phyloP scores from a whole-genome alignment of 148 eudicot species.

The Dianthus caryophyllus region DNA sequence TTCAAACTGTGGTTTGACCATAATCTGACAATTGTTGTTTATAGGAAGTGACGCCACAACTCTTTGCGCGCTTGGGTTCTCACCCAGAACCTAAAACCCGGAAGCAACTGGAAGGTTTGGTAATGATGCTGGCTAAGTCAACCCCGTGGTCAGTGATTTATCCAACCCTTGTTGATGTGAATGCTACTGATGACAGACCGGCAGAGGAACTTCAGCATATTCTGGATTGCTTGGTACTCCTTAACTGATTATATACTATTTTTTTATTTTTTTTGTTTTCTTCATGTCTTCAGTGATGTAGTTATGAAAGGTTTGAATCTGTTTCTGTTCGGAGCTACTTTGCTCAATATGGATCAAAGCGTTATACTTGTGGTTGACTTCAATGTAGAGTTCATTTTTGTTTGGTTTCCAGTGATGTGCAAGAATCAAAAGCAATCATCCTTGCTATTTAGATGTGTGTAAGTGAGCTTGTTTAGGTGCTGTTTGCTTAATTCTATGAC shows the following conservation, averaged over 20 bases:
- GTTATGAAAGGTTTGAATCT: background rate
- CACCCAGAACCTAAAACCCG: constrained; percentile 82
- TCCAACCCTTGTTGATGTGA: constrained; percentile 87
- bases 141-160: constrained; percentile 94
- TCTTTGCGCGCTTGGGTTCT: constrained; percentile 91
- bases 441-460: constrained; percentile 9
- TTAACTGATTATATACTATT: background rate
- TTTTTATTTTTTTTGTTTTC: background rate
- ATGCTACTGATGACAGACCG: constrained; percentile 61
- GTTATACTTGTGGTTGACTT: background rate
- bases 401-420: constrained; percentile 5
- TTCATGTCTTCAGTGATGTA: constrained; percentile 2
- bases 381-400: background rate
- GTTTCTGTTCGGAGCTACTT: background rate
- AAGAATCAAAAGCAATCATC: constrained; percentile 1
- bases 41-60: constrained; percentile 88
- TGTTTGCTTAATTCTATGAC: constrained; percentile 18
- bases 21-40: constrained; percentile 34
- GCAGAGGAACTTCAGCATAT: constrained; percentile 80
- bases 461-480: constrained; percentile 2
- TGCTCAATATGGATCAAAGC: constrained; percentile 1
- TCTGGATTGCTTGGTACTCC: constrained; percentile 77
- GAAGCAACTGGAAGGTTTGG: constrained; percentile 72
- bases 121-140: constrained; percentile 81
- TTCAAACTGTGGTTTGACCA: constrained; percentile 7